These are phyloP conservation scores for Coniella vitis DNA, from an alignment of 2,329 filamentous ascomycete species.

Conservation along the genomic window DNA sequence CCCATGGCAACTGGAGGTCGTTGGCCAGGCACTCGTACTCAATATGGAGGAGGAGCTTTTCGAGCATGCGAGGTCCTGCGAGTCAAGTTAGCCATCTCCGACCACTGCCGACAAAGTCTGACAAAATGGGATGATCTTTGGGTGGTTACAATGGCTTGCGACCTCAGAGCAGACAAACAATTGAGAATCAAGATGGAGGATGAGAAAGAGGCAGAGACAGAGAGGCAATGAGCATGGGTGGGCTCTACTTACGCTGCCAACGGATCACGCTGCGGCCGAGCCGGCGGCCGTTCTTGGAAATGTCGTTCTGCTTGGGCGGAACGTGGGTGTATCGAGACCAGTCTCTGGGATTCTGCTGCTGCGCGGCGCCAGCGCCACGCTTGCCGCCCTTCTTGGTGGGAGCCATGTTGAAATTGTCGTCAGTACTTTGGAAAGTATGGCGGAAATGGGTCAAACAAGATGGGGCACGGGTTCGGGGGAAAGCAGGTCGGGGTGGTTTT, in stretches of 20 bases:
- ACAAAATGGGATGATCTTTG: no score
- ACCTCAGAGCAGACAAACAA: no score
- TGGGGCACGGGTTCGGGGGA: neutral
- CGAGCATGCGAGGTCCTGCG: constrained; percentile 38
- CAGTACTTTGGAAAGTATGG: neutral
- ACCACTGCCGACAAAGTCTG: no score
- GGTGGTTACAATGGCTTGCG: no score
- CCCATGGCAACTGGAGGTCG: constrained; percentile 32
- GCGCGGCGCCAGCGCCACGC: neutral
- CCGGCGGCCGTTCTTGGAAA: constrained; percentile 24
- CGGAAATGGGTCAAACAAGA: neutral
- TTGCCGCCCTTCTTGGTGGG: neutral
- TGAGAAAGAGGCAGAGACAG: neutral
- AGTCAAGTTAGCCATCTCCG: neutral
- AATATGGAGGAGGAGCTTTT: constrained; percentile 36
- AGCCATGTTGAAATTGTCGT: neutral
- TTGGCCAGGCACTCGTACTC: constrained; percentile 32
- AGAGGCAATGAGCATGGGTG: neutral
- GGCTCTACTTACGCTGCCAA: constrained; percentile 34
- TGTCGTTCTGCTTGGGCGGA: constrained; percentile 12
- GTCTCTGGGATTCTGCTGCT: neutral
- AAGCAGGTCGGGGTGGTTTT: neutral
- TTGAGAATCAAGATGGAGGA: neutral
- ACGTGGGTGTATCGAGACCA: constrained; percentile 7
- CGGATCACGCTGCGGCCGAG: constrained; percentile 32